These are phyloP conservation scores for Hebeloma cylindrosporum DNA, from an alignment of 768 basidiomycete species.

Conservation along the genomic window DNA sequence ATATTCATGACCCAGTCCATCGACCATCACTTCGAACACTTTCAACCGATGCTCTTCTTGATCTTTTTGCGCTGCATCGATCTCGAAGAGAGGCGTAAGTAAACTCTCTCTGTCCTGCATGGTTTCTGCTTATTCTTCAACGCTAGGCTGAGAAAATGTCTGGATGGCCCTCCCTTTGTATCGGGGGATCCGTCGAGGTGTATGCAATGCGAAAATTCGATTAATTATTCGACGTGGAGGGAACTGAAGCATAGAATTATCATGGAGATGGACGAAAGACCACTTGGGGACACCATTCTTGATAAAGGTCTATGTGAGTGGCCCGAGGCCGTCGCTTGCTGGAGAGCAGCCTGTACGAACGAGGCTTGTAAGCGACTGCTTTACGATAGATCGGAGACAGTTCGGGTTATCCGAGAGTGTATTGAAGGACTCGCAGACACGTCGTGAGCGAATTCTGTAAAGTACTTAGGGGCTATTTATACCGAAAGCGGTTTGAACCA, in stretches of 20 bases:
- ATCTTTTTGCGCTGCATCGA: conserved; percentile 56
- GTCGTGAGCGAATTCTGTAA: conserved; percentile 17
- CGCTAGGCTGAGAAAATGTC: conserved; percentile 40
- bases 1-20: conserved; percentile 48
- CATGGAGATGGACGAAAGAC: conserved; percentile 57
- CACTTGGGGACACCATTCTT: conserved; percentile 58
- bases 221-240: conserved; percentile 64
- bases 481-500: not conserved
- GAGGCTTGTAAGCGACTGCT: conserved; percentile 45
- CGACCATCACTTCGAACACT: conserved; percentile 48
- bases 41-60: conserved; percentile 49
- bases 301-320: conserved; percentile 50
- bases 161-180: conserved; percentile 62
- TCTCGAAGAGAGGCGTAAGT: conserved; percentile 45
- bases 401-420: conserved; percentile 53
- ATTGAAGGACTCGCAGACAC: conserved; percentile 47
- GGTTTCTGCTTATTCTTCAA: not conserved
- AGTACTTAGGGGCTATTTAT: conserved; percentile 3
- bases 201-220: conserved; percentile 45
- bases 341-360: conserved; percentile 54
- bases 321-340: conserved; percentile 60
- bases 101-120: not conserved
- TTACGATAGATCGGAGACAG: conserved; percentile 55
- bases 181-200: conserved; percentile 45
- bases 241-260: conserved; percentile 60